These are phyloP conservation scores for Backusella liffmaniae DNA, from an alignment of 192 early-diverging fungal genomes.

Conservation along the genomic window DNA sequence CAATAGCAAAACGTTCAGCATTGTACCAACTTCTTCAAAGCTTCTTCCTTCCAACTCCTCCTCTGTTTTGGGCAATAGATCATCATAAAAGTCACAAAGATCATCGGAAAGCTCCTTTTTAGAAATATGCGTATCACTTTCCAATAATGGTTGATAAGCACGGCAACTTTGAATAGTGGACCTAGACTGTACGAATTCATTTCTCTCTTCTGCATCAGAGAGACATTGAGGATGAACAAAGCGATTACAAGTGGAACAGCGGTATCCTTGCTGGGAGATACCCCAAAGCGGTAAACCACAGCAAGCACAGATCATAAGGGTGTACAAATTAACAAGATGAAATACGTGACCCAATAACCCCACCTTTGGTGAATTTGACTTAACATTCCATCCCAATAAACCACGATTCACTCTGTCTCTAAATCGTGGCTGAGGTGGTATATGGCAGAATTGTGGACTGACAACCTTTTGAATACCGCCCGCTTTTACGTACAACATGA, in stretches of 20 bases:
- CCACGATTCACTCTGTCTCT: constrained; percentile 7
- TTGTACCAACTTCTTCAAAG: constrained; percentile 36
- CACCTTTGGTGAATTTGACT: neutral
- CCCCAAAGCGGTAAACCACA: constrained; percentile 58
- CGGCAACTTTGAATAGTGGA: constrained; percentile 11
- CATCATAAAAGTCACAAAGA: constrained; percentile 1
- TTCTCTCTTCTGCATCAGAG: constrained; percentile 5
- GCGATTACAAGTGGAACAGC: constrained; percentile 48
- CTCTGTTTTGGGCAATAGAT: constrained; percentile 1
- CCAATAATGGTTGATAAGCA: constrained; percentile 15
- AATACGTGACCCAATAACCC: constrained; percentile 43
- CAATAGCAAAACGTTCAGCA: constrained; percentile 33
- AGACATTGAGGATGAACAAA: constrained; percentile 49
- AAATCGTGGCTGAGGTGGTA: constrained; percentile 21
- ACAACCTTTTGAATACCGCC: constrained; percentile 42
- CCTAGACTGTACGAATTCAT: neutral
- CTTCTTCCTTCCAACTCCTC: constrained; percentile 17
- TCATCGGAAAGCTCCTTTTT: constrained; percentile 8
- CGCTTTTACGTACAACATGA: constrained; percentile 37
- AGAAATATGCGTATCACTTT: constrained; percentile 38
- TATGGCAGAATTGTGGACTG: constrained; percentile 43
- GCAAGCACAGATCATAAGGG: constrained; percentile 47
- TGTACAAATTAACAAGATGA: constrained; percentile 53
- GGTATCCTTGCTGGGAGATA: constrained; percentile 51
- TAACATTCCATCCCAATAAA: neutral